Percentiles rank a stretch among this genome's conserved stretches.
These are phyloP conservation scores for Mycena maculata DNA, from an alignment of 768 basidiomycete species.

Conservation along the genomic window DNA sequence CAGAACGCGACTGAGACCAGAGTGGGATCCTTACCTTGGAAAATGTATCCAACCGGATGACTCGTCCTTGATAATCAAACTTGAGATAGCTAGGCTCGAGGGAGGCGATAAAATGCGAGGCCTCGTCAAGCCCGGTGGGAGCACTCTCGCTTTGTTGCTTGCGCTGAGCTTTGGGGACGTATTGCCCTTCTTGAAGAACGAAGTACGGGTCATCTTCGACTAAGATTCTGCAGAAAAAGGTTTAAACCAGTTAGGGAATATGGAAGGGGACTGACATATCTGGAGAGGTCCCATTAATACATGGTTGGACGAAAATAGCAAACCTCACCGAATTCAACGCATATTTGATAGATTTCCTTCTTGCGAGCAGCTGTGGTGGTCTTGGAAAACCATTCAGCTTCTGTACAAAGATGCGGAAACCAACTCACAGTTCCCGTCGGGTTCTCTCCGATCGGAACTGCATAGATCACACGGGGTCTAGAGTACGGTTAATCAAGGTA, in stretches of 20 bases:
- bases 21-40: slow-evolving; percentile 63
- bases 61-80: slow-evolving; percentile 85
- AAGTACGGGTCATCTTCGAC: slow-evolving; percentile 87
- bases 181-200: slow-evolving; percentile 74
- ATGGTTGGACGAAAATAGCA: slow-evolving; percentile 14
- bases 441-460: slow-evolving; percentile 86
- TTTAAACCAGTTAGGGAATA: background rate
- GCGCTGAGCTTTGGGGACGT: slow-evolving; percentile 57
- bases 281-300: background rate
- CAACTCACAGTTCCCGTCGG: slow-evolving; percentile 76
- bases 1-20: background rate
- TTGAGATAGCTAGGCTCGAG: slow-evolving; percentile 73
- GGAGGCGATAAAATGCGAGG: slow-evolving; percentile 57
- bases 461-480: slow-evolving; percentile 80
- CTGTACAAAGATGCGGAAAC: background rate
- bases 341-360: slow-evolving; percentile 84
- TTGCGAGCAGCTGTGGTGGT: slow-evolving; percentile 75
- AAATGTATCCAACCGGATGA: slow-evolving; percentile 85
- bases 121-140: slow-evolving; percentile 49
- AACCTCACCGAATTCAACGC: slow-evolving; percentile 79
- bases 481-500: slow-evolving; percentile 4
- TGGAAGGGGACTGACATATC: slow-evolving; percentile 14
- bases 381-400: slow-evolving; percentile 44
- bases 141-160: slow-evolving; percentile 20
- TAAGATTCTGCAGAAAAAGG: slow-evolving; percentile 11